Percentiles rank a stretch among this genome's conserved stretches.
These are phyloP conservation scores for Colletotrichum sublineola DNA, from an alignment of 2,329 filamentous ascomycete genomes.

Conservation along the genomic window DNA sequence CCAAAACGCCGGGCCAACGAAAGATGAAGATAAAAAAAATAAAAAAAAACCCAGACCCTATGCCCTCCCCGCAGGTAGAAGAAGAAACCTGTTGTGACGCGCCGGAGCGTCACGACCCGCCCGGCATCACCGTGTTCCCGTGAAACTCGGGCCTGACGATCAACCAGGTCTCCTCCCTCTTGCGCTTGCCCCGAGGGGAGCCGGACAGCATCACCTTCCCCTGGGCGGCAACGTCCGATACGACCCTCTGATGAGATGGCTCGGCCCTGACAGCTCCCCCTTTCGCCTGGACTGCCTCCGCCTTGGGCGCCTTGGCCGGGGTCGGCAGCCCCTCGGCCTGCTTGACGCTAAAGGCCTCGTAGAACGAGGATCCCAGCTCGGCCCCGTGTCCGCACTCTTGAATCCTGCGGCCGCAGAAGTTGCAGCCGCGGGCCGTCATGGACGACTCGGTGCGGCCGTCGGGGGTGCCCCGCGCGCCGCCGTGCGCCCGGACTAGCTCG, in stretches of 20 bases:
- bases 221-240: background rate
- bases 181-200: background rate
- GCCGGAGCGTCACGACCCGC: background rate
- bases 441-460: background rate
- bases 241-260: background rate
- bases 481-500: background rate
- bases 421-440: background rate
- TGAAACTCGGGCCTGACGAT: conserved; percentile 5
- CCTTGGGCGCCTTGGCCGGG: background rate
- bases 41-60: background rate
- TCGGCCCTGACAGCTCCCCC: background rate
- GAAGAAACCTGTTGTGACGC: background rate
- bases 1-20: conserved; percentile 38
- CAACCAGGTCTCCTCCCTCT: background rate
- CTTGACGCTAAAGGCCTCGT: background rate
- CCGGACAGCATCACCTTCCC: background rate
- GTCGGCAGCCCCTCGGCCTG: background rate
- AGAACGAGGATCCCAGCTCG: background rate
- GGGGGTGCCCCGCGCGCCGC: background rate
- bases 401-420: conserved; percentile 9
- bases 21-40: background rate
- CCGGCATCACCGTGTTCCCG: background rate
- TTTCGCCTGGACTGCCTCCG: conserved; percentile 1
- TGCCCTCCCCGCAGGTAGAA: background rate
- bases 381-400: conserved; percentile 8